Evolutionary conservation across 371 early-diverging fungal species (phyloP).

Genomic region (Apophysomyces ossiformis): DNA sequence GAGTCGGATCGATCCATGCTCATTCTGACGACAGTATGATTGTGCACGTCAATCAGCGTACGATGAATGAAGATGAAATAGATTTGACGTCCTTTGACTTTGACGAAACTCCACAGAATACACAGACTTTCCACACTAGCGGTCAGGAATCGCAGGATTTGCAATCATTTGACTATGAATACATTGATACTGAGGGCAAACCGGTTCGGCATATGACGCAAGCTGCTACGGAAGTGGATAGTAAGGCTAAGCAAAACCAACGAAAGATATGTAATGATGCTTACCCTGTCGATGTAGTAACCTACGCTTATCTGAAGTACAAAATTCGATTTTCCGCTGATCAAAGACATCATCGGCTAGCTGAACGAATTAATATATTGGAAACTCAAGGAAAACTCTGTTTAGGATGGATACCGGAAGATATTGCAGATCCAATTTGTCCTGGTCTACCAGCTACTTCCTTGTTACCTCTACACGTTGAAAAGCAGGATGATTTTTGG

Average conservation of each 20-base stretch:
- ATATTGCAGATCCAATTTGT: constrained; percentile 21
- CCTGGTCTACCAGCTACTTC: constrained; percentile 35
- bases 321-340: constrained; percentile 32
- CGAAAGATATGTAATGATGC: neutral
- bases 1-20: neutral
- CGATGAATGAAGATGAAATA: neutral
- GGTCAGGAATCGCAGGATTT: neutral
- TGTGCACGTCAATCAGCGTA: neutral
- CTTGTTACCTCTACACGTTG: constrained; percentile 27
- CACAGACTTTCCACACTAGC: neutral
- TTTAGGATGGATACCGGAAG: constrained; percentile 34
- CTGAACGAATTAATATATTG: constrained; percentile 1
- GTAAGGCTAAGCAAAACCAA: constrained; percentile 17
- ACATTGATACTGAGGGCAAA: constrained; percentile 25
- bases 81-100: constrained; percentile 16
- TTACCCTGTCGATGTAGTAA: constrained; percentile 1
- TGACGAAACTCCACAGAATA: no score
- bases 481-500: constrained; percentile 32
- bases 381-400: constrained; percentile 11
- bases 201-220: constrained; percentile 29
- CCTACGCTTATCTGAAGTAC: constrained; percentile 22
- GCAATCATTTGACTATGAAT: constrained; percentile 31
- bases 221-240: constrained; percentile 35
- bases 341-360: constrained; percentile 29
- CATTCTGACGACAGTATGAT: no score